Base-by-base conservation (phyloP, 768 basidiomycete species). In the Xerocomus spinulosus region DNA sequence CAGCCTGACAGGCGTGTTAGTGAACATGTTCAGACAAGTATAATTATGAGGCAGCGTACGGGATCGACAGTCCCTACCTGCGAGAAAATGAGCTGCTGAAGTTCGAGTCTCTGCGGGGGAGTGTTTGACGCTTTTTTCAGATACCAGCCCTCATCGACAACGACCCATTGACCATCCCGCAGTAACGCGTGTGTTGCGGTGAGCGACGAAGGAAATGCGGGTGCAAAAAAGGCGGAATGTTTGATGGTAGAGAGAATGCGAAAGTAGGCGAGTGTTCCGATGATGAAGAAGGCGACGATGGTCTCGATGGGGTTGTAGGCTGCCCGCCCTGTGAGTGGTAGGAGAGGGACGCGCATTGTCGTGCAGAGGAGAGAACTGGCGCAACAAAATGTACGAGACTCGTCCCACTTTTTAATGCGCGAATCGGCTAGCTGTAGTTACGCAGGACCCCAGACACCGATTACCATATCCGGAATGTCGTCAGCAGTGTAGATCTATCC, bases 251-350 rank as follows among this genome's bases (percentile, higher is more conserved):
- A 81, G 51, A 99, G 79, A 56, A 96, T 77, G 61, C 95, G 92
- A 67, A 98, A 96, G 68, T 98, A 98, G 39, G 91, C 87, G 43
- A 98, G 79, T 1, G 96, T 98, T 18, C 88, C 87, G 50, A 94
- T 66, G 60, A 93, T 81, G 66, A 84, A 90, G 73, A 91, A 87
- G 65, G 83, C 81, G 48, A 96, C 92, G 54, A 96, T 92, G 8
- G 87, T 87, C 62, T 97, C 94, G 53, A 91, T 88, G 41, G 88
- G 88, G 5, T 75, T 82, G 64, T 81, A 81, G 14, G 84, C 85
- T 2, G 86, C 82, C 53, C 85, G 83, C 13, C 76, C 76, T 5
- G 85, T 85, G 54, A 90, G 73, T 2, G 85, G 83, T 35, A 83
- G 73, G 32, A 86, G 71, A 24, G 86, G 55, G 10, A 81, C 77